phyloP scores from a whole-genome alignment of 768 basidiomycete species.

The Suillus brevipes region DNA sequence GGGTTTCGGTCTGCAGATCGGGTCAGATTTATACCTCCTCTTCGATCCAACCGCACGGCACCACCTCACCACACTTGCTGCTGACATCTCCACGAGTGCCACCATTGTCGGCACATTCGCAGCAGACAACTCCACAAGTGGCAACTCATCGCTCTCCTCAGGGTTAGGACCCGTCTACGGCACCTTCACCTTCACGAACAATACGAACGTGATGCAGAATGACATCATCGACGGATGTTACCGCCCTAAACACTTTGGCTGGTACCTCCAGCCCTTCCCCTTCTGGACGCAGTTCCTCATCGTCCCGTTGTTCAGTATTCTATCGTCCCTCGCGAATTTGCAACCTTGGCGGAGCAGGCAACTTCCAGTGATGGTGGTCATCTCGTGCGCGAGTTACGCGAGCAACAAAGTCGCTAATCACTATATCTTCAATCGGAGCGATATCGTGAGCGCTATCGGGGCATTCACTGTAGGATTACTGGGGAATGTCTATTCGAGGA shows the following conservation, averaged over 20 bases:
- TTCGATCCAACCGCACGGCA: conserved; percentile 59
- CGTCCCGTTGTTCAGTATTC: conserved; percentile 70
- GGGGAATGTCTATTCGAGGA: conserved; percentile 79
- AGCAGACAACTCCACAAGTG: conserved; percentile 50
- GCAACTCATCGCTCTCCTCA: conserved; percentile 28
- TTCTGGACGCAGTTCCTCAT: conserved; percentile 74
- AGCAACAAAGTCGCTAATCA: conserved; percentile 83
- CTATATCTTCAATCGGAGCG: conserved; percentile 82
- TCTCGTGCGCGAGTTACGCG: conserved; percentile 77
- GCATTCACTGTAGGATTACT: conserved; percentile 79
- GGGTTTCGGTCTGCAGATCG: conserved; percentile 83
- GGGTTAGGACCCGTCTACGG: conserved; percentile 44
- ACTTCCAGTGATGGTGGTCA: conserved; percentile 79
- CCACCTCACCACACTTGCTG: conserved; percentile 53
- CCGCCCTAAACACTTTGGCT: conserved; percentile 60
- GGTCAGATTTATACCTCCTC: conserved; percentile 76
- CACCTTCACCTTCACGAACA: conserved; percentile 67
- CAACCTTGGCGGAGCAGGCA: conserved; percentile 75
- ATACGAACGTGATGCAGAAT: conserved; percentile 42
- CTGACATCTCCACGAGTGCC: conserved; percentile 47
- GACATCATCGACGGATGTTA: conserved; percentile 70
- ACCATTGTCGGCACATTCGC: conserved; percentile 67
- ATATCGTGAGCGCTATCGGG: conserved; percentile 82
- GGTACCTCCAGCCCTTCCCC: conserved; percentile 84
- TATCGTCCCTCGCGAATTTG: conserved; percentile 74